Evolutionary conservation across 2,329 filamentous ascomycete species (phyloP).

Genomic region (Beauveria medogensis): DNA sequence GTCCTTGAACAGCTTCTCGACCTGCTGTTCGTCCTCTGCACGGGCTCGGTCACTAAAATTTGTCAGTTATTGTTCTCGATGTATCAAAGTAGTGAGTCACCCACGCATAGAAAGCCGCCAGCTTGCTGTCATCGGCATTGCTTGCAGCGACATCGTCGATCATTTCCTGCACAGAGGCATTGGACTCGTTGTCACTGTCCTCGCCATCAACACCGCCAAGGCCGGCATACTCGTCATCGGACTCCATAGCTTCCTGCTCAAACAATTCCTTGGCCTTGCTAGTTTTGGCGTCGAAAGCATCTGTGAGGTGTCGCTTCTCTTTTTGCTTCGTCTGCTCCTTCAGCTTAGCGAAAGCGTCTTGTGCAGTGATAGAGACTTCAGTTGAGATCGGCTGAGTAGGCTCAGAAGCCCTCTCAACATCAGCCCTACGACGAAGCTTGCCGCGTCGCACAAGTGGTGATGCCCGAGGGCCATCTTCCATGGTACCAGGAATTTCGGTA

Average conservation of each 20-base stretch:
- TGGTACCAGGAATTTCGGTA: conserved; percentile 46
- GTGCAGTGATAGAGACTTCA: not conserved
- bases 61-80: conserved; percentile 12
- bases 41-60: conserved; percentile 64
- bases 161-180: conserved; percentile 72
- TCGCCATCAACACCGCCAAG: conserved; percentile 86
- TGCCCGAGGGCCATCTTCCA: conserved; percentile 37
- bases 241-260: conserved; percentile 91
- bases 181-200: conserved; percentile 64
- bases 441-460: conserved; percentile 60
- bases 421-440: conserved; percentile 37
- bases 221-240: conserved; percentile 95
- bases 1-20: conserved; percentile 87
- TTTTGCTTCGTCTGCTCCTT: conserved; percentile 52
- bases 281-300: conserved; percentile 72
- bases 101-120: conserved; percentile 86
- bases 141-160: conserved; percentile 78
- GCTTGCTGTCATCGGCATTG: conserved; percentile 67
- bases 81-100: conserved; percentile 29
- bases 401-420: conserved; percentile 20
- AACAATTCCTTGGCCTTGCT: conserved; percentile 82
- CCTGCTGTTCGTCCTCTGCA: conserved; percentile 72
- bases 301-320: conserved; percentile 42
- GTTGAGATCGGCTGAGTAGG: not conserved
- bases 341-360: conserved; percentile 59